These are phyloP conservation scores for Jaltomata sinuosa DNA, from an alignment of 257 asterid genomes.

Conservation along the genomic window DNA sequence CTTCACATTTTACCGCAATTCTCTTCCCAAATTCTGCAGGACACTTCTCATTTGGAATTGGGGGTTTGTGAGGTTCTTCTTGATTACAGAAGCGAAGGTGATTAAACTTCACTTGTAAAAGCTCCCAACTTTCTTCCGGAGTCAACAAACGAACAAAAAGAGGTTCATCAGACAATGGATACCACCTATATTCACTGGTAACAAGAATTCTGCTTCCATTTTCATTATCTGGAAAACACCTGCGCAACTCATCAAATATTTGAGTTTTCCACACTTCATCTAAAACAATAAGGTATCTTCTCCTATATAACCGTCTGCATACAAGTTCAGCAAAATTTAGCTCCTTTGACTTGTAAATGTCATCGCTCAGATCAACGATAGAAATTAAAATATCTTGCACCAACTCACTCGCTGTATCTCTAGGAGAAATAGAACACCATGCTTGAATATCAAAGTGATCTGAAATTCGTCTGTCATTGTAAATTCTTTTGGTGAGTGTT, in stretches of 20 bases:
- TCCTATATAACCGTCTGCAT: not conserved
- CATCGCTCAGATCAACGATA: not conserved
- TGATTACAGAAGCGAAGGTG: not conserved
- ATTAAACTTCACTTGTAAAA: not conserved
- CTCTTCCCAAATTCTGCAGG: not conserved
- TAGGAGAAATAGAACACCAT: constrained; percentile 16
- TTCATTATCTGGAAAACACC: not conserved
- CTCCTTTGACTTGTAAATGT: not conserved
- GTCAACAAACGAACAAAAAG: not conserved
- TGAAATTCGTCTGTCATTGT: not conserved
- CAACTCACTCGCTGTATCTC: not conserved
- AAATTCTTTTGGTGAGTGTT: constrained; percentile 15
- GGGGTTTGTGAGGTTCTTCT: not conserved
- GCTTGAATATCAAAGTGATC: constrained; percentile 9
- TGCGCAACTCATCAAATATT: not conserved
- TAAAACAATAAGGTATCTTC: constrained; percentile 21
- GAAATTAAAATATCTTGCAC: not conserved
- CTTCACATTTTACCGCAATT: constrained; percentile 15
- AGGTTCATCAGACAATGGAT: not conserved
- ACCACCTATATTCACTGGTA: not conserved
- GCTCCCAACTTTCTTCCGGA: constrained; percentile 10
- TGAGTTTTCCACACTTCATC: constrained; percentile 27
- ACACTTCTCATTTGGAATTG: not conserved
- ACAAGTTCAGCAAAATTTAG: not conserved
- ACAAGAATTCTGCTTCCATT: constrained; percentile 15